Base-by-base conservation (phyloP, 495 filamentous ascomycete genomes). In the Aspergillus asperescens region DNA sequence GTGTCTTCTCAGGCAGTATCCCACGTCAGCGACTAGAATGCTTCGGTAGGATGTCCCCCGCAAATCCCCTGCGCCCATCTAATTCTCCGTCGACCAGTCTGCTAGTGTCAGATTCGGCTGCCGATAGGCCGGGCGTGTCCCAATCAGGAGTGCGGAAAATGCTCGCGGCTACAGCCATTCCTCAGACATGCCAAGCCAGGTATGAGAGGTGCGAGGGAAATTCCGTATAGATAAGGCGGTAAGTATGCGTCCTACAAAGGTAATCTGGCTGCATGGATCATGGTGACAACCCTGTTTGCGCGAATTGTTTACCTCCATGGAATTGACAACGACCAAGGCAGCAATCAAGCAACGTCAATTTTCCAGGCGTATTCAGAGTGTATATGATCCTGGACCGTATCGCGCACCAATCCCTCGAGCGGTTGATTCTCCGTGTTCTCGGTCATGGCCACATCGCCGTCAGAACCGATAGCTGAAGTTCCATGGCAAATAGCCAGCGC, bases 401-500 rank as follows among this genome's bases (percentile, higher is more conserved):
- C 81, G 56, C 84, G 81, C 41, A 90, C 66, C 59, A 88, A 82
- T 16, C 73, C 71, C 53, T 77, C 76, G 60, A 87, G 55, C 48
- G 75, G 71, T 41, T 71, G 66, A 29, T 62, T 63, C 46, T 68
- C 59, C 9, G 54, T 31, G 25, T 56, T 61, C 42, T 68, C 68
- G 4, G 43, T 60, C 72, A 74, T 74, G 0, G 61, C 47, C 22
- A 72, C 55, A 52, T 84, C 79, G 28, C 69, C 73, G 40, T 76
- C 77, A 0, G 72, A 61, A 47, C 62, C 67, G n/a, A 62, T 29
- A 16, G 54, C 48, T 19, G 59, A 42, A 0, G 65, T 55, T 22
- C 70, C 74, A 53, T 79, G 82, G 68, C 89, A 95, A 37, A 81
- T 77, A 22, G 68, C 62, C 58, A 80, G 72, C 25, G 85, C 89